Conservation (phyloP, 2,329 filamentous ascomycete genomes). For the Colletotrichum liaoningense region DNA sequence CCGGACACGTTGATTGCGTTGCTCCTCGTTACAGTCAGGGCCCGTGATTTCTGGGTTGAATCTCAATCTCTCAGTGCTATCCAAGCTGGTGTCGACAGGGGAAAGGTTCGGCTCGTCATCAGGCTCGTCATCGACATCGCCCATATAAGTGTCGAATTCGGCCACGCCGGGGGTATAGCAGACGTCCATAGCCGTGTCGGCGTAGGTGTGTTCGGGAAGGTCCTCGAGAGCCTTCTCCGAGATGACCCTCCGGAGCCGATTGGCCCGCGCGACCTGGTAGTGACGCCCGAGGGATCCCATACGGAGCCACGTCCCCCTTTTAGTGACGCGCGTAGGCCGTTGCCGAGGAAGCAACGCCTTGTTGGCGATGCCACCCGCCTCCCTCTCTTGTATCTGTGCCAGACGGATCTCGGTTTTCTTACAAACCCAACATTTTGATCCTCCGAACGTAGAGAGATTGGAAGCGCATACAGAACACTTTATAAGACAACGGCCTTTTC, state of each 20-base stretch:
- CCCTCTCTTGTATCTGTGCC: background rate
- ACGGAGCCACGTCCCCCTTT: background rate
- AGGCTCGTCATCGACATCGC: too few species aligned
- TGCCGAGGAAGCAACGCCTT: background rate
- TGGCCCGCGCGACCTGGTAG: background rate
- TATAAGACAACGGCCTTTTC: background rate
- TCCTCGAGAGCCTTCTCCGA: background rate
- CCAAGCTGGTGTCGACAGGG: too few species aligned
- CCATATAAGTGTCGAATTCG: background rate
- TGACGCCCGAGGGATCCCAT: background rate
- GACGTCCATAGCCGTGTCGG: background rate
- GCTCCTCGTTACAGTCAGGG: background rate
- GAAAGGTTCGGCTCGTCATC: too few species aligned
- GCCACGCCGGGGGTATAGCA: background rate
- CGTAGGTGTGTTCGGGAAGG: background rate
- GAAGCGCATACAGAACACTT: background rate
- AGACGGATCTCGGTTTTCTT: background rate
- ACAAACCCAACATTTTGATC: slow-evolving; percentile 3
- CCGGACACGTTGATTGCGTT: background rate
- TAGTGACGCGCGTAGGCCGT: background rate
- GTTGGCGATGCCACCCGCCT: background rate
- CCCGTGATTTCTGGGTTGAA: background rate
- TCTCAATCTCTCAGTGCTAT: background rate
- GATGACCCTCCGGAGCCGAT: background rate
- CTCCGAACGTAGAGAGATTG: background rate